A percentile compares a stretch with the other conserved stretches of the same genome.
Evolutionary conservation across 306 rosid genomes (phyloP).

Genomic region (Fagus crenata): DNA sequence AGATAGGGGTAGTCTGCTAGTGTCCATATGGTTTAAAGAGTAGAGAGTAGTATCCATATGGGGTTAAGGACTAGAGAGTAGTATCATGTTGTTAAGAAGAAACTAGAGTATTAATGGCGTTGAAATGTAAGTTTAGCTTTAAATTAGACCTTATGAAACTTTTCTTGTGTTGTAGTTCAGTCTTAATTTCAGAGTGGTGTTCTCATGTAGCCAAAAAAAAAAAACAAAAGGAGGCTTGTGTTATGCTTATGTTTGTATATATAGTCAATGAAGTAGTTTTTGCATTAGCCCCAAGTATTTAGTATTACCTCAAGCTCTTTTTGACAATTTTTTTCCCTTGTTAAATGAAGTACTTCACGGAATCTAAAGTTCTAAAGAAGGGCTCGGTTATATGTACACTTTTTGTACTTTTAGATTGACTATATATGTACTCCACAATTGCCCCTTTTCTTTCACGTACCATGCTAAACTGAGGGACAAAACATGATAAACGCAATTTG

Average conservation of each 20-base stretch:
- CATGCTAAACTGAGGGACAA: background rate
- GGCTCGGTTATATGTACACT: background rate
- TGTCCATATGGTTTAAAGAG: slow-evolving; percentile 10
- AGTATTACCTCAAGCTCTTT: background rate
- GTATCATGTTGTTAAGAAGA: background rate
- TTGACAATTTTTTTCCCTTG: background rate
- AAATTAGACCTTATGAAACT: background rate
- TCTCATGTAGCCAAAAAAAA: background rate
- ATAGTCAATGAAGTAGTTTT: background rate
- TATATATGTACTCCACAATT: background rate
- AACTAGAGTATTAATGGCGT: slow-evolving; percentile 12
- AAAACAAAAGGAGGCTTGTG: background rate
- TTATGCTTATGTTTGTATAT: background rate
- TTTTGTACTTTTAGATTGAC: background rate
- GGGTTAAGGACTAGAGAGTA: background rate
- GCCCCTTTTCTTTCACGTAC: background rate
- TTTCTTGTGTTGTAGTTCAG: background rate
- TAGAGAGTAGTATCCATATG: slow-evolving; percentile 13
- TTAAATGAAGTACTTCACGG: background rate
- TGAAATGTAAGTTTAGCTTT: slow-evolving; percentile 20
- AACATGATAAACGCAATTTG: background rate
- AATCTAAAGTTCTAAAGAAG: background rate
- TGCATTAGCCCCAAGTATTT: background rate
- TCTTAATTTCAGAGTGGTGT: slow-evolving; percentile 1
- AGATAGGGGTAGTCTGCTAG: background rate